Percentiles rank a stretch among this genome's conserved stretches.
Evolutionary conservation across 352 stramenopile genomes (phyloP).

Genomic region (Phytophthora tentaculata): DNA sequence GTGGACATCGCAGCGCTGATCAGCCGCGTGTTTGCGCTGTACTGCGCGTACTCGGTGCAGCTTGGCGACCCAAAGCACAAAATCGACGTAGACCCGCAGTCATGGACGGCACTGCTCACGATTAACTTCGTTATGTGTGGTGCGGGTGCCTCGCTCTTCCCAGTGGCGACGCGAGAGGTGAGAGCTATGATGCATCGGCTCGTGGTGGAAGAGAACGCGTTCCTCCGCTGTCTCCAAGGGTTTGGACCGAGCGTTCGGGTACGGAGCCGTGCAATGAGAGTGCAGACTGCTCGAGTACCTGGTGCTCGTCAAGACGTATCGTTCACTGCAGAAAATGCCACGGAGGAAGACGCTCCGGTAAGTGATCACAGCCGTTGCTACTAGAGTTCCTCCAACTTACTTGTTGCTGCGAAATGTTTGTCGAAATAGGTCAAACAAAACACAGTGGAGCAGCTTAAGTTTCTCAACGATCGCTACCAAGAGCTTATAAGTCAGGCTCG

Average conservation of each 20-base stretch:
- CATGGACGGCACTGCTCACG: constrained; percentile 49
- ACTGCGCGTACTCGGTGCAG: constrained; percentile 70
- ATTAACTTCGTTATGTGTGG: constrained; percentile 44
- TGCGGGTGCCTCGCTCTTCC: constrained; percentile 27
- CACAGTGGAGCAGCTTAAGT: constrained; percentile 27
- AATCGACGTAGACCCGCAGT: constrained; percentile 57
- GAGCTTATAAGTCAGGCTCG: constrained; percentile 29
- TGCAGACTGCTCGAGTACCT: background rate
- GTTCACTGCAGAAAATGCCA: constrained; percentile 1
- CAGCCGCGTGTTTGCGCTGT: constrained; percentile 64
- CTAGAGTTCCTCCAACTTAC: background rate
- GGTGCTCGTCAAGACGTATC: constrained; percentile 1
- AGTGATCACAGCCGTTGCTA: constrained; percentile 9
- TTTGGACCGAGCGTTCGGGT: constrained; percentile 35
- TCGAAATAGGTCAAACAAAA: constrained; percentile 27
- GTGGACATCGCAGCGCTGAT: constrained; percentile 34
- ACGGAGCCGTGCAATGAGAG: constrained; percentile 2
- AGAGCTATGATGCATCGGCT: constrained; percentile 57
- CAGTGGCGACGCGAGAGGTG: constrained; percentile 41
- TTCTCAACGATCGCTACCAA: constrained; percentile 31
- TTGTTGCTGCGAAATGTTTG: background rate
- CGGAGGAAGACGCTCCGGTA: constrained; percentile 21
- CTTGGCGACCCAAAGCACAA: constrained; percentile 64
- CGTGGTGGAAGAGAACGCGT: constrained; percentile 60
- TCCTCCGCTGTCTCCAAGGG: constrained; percentile 64